These are phyloP conservation scores for Escovopsis sp. DNA, from an alignment of 2,329 filamentous ascomycete species.

Conservation along the genomic window DNA sequence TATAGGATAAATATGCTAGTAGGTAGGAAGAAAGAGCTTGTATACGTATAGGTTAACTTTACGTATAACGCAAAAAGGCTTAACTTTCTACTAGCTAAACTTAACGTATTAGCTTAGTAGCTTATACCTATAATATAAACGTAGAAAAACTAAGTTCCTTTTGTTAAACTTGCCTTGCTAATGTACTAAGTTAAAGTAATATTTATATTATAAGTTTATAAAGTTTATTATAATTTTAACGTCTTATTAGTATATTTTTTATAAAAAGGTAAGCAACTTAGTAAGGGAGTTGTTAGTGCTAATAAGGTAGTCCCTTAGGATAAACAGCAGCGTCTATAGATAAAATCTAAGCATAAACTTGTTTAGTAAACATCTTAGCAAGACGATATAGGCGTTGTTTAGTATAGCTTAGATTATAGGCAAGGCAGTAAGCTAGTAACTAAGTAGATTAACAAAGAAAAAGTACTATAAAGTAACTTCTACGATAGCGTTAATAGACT, in stretches of 20 bases:
- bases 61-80: neutral
- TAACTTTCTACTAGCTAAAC: neutral
- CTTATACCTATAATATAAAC: neutral
- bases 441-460: neutral
- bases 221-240: neutral
- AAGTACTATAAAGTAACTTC: neutral
- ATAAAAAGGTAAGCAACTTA: neutral
- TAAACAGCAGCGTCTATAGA: neutral
- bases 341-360: slow-evolving; percentile 1
- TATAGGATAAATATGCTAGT: neutral
- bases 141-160: neutral
- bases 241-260: neutral
- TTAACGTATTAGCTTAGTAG: neutral
- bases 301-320: neutral
- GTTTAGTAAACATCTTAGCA: neutral
- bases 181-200: neutral
- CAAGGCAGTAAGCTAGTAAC: neutral
- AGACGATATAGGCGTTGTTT: neutral
- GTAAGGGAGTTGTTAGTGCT: neutral
- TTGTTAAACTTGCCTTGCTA: neutral
- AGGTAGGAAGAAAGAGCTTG: neutral
- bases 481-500: neutral
- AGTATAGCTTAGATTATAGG: neutral
- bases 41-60: neutral
- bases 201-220: neutral